A percentile compares a stretch with the other conserved stretches of the same genome.
Evolutionary conservation across 371 early-diverging fungal species (phyloP).

Genomic region (Blyttiomyces sp.): DNA sequence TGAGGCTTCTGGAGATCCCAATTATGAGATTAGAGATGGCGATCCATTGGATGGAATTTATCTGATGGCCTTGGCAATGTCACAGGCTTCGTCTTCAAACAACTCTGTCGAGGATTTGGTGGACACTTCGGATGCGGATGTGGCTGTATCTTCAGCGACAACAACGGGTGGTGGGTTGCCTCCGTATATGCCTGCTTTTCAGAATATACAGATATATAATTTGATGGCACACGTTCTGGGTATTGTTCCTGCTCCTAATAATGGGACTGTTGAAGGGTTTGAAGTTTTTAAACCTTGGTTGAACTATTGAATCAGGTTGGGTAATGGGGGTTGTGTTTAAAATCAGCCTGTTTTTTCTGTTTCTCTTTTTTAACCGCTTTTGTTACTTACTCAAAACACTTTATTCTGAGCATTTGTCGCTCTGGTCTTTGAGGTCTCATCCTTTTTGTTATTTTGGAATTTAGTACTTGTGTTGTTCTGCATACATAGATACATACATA

Average conservation of each 20-base stretch:
- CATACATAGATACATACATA: too few species aligned
- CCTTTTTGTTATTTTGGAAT: too few species aligned
- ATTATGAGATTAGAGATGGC: background rate
- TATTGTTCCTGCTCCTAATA: conserved; percentile 63
- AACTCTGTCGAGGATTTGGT: background rate
- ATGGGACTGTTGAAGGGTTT: conserved; percentile 49
- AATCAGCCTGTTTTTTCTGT: too few species aligned
- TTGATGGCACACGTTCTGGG: conserved; percentile 63
- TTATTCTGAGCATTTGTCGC: too few species aligned
- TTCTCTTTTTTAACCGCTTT: too few species aligned
- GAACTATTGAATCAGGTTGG: conserved; percentile 4
- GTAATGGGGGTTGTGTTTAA: too few species aligned
- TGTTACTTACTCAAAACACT: too few species aligned
- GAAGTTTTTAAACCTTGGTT: conserved; percentile 11
- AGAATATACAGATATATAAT: conserved; percentile 72
- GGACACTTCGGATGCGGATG: background rate
- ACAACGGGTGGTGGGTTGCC: too few species aligned
- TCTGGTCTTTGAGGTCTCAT: too few species aligned
- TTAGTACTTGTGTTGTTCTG: too few species aligned
- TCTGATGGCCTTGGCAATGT: background rate
- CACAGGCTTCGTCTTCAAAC: background rate
- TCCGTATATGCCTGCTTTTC: conserved; percentile 10
- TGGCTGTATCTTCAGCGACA: background rate
- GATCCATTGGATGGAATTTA: background rate
- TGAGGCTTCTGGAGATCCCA: background rate